Conservation (phyloP, 1,139 yeast species). For the Yamadazyma aaseri region DNA sequence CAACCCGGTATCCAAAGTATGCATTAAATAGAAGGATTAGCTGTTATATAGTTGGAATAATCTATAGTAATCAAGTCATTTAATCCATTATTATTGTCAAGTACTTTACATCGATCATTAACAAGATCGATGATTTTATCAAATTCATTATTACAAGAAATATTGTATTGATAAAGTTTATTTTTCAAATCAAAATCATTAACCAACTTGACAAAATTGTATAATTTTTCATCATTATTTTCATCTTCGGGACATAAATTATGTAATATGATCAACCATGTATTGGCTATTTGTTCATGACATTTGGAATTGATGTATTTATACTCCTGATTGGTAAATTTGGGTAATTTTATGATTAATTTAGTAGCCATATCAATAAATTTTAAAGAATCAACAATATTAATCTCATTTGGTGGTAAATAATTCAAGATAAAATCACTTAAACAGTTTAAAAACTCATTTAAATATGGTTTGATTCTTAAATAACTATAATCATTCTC, state of each 20-base stretch:
- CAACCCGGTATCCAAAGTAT: too few relatives aligned
- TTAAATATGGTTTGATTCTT: slow-evolving; percentile 69
- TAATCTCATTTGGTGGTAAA: slow-evolving; percentile 73
- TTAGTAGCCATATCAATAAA: slow-evolving; percentile 69
- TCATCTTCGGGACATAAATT: slow-evolving; percentile 26
- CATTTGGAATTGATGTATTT: slow-evolving; percentile 73
- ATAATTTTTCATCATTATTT: slow-evolving; percentile 19
- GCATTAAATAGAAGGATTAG: slow-evolving; percentile 13
- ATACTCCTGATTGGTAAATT: slow-evolving; percentile 67
- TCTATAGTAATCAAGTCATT: slow-evolving; percentile 47
- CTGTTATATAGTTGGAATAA: slow-evolving; percentile 38
- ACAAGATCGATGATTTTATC: slow-evolving; percentile 47
- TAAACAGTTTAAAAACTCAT: slow-evolving; percentile 74
- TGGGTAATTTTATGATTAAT: slow-evolving; percentile 67
- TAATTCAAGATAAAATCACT: slow-evolving; percentile 78
- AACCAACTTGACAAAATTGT: slow-evolving; percentile 30
- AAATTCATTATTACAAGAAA: slow-evolving; percentile 53
- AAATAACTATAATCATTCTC: slow-evolving; percentile 85
- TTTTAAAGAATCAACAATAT: slow-evolving; percentile 55
- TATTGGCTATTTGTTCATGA: slow-evolving; percentile 74
- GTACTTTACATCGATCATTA: slow-evolving; percentile 13
- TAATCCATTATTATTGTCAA: slow-evolving; percentile 19
- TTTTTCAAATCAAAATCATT: slow-evolving; percentile 36
- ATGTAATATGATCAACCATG: slow-evolving; percentile 67
- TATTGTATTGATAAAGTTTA: slow-evolving; percentile 58